These are phyloP conservation scores for Sambucus nigra DNA, from an alignment of 129 eudicot species.

Conservation along the genomic window DNA sequence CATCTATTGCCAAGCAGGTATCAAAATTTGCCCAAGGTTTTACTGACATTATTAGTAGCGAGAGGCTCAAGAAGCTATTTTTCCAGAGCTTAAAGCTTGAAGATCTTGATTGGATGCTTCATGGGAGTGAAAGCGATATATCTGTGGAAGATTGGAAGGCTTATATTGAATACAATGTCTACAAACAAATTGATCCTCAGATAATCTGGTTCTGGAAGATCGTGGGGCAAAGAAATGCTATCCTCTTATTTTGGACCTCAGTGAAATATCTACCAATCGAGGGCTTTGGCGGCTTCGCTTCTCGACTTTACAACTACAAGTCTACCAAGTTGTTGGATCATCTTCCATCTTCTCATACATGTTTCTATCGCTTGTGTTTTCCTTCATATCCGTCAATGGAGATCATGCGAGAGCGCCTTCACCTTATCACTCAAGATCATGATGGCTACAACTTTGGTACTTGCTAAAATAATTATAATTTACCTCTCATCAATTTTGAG, in stretches of 20 bases:
- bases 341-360: slow-evolving; percentile 89
- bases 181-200: slow-evolving; percentile 35
- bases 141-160: slow-evolving; percentile 56
- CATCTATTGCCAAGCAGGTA: slow-evolving; percentile 36
- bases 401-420: slow-evolving; percentile 54
- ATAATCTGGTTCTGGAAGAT: slow-evolving; percentile 61
- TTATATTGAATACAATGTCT: slow-evolving; percentile 49
- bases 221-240: slow-evolving; percentile 47
- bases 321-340: slow-evolving; percentile 33
- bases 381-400: slow-evolving; percentile 56
- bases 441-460: slow-evolving; percentile 88
- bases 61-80: slow-evolving; percentile 17
- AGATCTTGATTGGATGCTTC: slow-evolving; percentile 47
- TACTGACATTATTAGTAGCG: slow-evolving; percentile 26
- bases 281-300: slow-evolving; percentile 85
- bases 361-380: slow-evolving; percentile 62
- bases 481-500: background rate
- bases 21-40: slow-evolving; percentile 36
- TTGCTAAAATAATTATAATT: slow-evolving; percentile 25
- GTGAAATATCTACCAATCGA: slow-evolving; percentile 74
- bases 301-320: slow-evolving; percentile 53
- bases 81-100: slow-evolving; percentile 39
- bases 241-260: slow-evolving; percentile 94
- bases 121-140: slow-evolving; percentile 38
- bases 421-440: slow-evolving; percentile 62